Evolutionary conservation across 2,329 filamentous ascomycete genomes (phyloP).

Genomic region (Zymoseptoria brevis): DNA sequence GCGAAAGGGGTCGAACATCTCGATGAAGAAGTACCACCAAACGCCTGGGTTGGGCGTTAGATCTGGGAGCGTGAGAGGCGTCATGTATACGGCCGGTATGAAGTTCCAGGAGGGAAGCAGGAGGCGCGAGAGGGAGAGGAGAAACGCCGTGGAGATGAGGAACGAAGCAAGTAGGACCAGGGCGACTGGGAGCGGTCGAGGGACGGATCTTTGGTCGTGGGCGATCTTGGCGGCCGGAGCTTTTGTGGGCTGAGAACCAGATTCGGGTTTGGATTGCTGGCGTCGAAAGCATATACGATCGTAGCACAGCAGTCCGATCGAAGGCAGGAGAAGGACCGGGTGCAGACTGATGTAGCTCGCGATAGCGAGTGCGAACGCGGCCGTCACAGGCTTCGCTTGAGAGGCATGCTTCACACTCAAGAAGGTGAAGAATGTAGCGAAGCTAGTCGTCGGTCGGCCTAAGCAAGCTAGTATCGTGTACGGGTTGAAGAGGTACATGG

Average conservation of each 20-base stretch:
- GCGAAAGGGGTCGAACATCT: slow-evolving; percentile 98
- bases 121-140: slow-evolving; percentile 65
- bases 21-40: slow-evolving; percentile 99
- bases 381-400: slow-evolving; percentile 59
- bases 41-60: slow-evolving; percentile 90
- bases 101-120: slow-evolving; percentile 84
- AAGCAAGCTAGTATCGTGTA: slow-evolving; percentile 89
- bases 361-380: slow-evolving; percentile 77
- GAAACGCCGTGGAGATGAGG: slow-evolving; percentile 45
- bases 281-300: slow-evolving; percentile 40
- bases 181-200: slow-evolving; percentile 22
- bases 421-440: slow-evolving; percentile 82
- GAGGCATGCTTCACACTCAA: slow-evolving; percentile 76
- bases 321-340: slow-evolving; percentile 76
- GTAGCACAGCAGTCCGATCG: slow-evolving; percentile 71
- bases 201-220: slow-evolving; percentile 13
- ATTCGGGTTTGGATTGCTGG: slow-evolving; percentile 2
- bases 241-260: neutral
- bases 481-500: slow-evolving; percentile 86
- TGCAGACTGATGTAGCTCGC: slow-evolving; percentile 91
- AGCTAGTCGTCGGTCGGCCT: slow-evolving; percentile 77
- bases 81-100: slow-evolving; percentile 79
- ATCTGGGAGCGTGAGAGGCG: slow-evolving; percentile 83
- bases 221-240: slow-evolving; percentile 8
- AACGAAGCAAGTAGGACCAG: slow-evolving; percentile 51